These are phyloP conservation scores for Verticillium longisporum DNA, from an alignment of 2,329 filamentous ascomycete genomes.

Conservation along the genomic window DNA sequence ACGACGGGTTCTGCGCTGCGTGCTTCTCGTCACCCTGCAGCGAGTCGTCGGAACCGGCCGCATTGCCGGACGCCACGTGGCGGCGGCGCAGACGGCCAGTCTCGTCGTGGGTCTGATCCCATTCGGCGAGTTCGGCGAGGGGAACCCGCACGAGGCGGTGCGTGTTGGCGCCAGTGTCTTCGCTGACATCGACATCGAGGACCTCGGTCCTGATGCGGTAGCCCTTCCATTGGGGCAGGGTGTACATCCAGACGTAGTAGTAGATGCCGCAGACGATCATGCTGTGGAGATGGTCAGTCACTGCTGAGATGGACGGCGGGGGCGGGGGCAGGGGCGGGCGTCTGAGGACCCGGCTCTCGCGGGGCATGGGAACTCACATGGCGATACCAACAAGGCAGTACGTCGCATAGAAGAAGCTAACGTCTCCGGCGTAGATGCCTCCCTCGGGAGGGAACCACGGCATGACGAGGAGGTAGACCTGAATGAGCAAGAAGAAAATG, in stretches of 20 bases:
- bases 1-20: neutral
- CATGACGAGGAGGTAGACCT: constrained; percentile 59
- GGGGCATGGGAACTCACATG: constrained; percentile 54
- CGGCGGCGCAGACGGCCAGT: constrained; percentile 20
- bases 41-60: neutral
- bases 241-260: constrained; percentile 51
- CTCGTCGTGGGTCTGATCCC: constrained; percentile 54
- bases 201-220: constrained; percentile 52
- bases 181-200: constrained; percentile 38
- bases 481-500: constrained; percentile 51
- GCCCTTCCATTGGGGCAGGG: constrained; percentile 43
- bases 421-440: constrained; percentile 54
- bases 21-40: neutral
- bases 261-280: constrained; percentile 48
- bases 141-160: constrained; percentile 48
- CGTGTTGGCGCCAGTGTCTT: constrained; percentile 31
- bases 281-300: constrained; percentile 20
- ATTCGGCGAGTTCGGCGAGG: constrained; percentile 38
- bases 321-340: too few relatives aligned
- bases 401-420: constrained; percentile 69
- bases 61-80: neutral
- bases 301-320: neutral
- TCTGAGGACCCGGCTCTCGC: too few relatives aligned
- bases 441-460: constrained; percentile 64
- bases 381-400: constrained; percentile 59